Base-by-base conservation (phyloP, 768 basidiomycete genomes). In the Chalciporus sphaerocephalus region DNA sequence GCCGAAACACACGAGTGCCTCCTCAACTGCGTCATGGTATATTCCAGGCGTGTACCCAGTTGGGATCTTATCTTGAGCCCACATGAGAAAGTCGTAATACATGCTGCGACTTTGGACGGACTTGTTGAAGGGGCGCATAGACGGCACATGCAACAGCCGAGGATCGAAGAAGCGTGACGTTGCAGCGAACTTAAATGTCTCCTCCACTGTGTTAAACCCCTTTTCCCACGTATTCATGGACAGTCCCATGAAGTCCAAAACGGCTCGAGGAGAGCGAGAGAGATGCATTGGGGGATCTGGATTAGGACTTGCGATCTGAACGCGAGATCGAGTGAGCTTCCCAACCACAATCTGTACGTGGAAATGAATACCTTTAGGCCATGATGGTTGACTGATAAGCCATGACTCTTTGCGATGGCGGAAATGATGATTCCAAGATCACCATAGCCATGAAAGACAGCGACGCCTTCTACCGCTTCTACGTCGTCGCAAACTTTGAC, bases 361-460 rank as follows among this genome's bases (percentile, higher is more conserved):
- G 13, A 2, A 35, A 35, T 13, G 18, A 60, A 41, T 33, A 83
- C 85, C 72, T 78, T 83, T 16, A 87, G 59, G 0, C 85, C 86
- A 34, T 76, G 70, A 18, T 62, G 65, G 5, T 78, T 76, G 0
- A 83, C 59, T 2, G 63, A 55, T 3, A 87, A 53, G 3, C 83
- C 80, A 38, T 65, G 64, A 42, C 75, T 76, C 32, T 73, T 71
- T 8, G 71, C 74, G 15, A 87, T 60, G 12, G 82, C 59, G 9
- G 79, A 76, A 38, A 87, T 61, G 13, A 87, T 83, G 77, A 85
- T 84, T 0, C 81, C 81, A 15, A 87, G 69, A 53, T 87, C 86
- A 8, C 86, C 86, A 53, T 85, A 87, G 1, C 78, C 75, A 46
- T 79, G 73, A 54, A 77, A 77, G 61, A 85, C 77, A 18, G 71